Conservation (phyloP, 306 rosid genomes). For the Oemleria cerasiformis region DNA sequence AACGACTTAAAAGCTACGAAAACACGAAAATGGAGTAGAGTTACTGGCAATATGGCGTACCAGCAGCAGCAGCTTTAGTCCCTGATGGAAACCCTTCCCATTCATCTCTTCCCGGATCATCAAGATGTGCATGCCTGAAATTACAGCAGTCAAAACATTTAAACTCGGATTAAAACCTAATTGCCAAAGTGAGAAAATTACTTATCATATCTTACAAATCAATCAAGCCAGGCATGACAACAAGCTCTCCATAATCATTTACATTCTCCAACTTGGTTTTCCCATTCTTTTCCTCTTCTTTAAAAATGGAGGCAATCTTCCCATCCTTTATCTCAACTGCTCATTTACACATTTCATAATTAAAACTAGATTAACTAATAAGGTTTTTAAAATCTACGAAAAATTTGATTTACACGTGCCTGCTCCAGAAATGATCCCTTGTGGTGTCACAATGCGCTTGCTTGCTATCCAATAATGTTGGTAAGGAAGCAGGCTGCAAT, state of each 20-base stretch:
- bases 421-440: constrained; percentile 82
- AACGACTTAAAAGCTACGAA: not conserved
- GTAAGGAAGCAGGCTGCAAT: constrained; percentile 71
- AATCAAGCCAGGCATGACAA: constrained; percentile 90
- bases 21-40: constrained; percentile 8
- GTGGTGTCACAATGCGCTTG: constrained; percentile 80
- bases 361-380: not conserved
- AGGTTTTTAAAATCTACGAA: not conserved
- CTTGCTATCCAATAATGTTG: constrained; percentile 75
- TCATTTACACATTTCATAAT: constrained; percentile 19
- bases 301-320: constrained; percentile 55
- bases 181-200: constrained; percentile 1
- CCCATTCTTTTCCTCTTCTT: constrained; percentile 46
- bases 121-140: constrained; percentile 86
- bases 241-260: constrained; percentile 77
- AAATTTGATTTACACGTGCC: constrained; percentile 34
- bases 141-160: constrained; percentile 10
- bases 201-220: constrained; percentile 63
- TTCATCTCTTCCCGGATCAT: constrained; percentile 89
- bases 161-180: not conserved
- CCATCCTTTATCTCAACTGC: constrained; percentile 87
- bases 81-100: constrained; percentile 97
- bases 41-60: constrained; percentile 33
- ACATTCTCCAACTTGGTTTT: constrained; percentile 38
- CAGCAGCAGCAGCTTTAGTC: constrained; percentile 96